These are phyloP conservation scores for Cerioporus squamosus DNA, from an alignment of 1,284 basidiomycete species.

Conservation along the genomic window DNA sequence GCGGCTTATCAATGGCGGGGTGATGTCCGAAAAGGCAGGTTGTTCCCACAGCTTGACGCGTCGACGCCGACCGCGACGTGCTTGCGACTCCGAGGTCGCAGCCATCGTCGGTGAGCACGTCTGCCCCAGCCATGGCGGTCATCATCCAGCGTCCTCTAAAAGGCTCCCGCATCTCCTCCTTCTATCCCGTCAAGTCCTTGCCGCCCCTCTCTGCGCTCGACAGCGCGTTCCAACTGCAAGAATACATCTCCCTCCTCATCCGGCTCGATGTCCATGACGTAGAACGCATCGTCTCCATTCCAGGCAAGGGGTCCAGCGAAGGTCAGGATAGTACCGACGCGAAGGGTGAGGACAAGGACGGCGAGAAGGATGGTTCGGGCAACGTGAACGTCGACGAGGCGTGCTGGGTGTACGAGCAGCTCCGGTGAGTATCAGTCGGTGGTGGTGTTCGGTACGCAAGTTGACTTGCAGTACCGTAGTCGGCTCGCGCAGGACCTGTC, in stretches of 20 bases:
- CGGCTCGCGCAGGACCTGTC: slow-evolving; percentile 93
- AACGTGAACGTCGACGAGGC: slow-evolving; percentile 73
- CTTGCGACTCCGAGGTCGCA: neutral
- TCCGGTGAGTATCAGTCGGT: slow-evolving; percentile 62
- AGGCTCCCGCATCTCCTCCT: slow-evolving; percentile 75
- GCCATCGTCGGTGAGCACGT: slow-evolving; percentile 10
- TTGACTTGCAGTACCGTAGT: slow-evolving; percentile 43
- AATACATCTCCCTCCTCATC: slow-evolving; percentile 91
- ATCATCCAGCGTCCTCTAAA: slow-evolving; percentile 67
- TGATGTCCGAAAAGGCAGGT: neutral
- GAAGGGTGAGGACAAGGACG: slow-evolving; percentile 44
- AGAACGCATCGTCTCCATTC: slow-evolving; percentile 78
- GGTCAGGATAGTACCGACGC: slow-evolving; percentile 41
- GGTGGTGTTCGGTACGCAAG: neutral
- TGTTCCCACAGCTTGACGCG: slow-evolving; percentile 2
- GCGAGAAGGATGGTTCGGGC: slow-evolving; percentile 46
- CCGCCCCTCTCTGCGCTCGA: slow-evolving; percentile 76
- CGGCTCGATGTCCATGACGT: slow-evolving; percentile 89
- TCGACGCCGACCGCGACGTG: neutral
- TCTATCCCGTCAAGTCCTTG: slow-evolving; percentile 72
- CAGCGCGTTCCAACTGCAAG: slow-evolving; percentile 93
- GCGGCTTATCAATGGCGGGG: too few species aligned
- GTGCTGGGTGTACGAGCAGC: slow-evolving; percentile 96
- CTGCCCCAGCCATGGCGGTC: slow-evolving; percentile 31
- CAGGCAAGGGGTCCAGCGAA: slow-evolving; percentile 45